Evolutionary conservation across 164 flowering plant species (phyloP).

Genomic region (Tetracentron sinense): DNA sequence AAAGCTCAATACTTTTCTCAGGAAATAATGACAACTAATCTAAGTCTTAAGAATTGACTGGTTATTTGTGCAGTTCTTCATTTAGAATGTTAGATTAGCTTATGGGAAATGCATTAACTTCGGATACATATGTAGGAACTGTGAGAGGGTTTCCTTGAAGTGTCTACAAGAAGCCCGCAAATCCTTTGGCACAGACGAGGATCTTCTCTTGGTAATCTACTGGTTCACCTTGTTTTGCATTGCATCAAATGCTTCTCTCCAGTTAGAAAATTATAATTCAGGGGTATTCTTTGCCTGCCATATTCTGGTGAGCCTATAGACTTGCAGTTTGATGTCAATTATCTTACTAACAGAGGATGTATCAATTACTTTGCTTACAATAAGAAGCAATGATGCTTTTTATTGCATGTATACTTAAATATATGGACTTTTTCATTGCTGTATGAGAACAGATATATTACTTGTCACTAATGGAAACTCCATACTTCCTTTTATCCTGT

Average conservation of each 20-base stretch:
- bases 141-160: constrained; percentile 51
- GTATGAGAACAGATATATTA: no score
- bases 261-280: background rate
- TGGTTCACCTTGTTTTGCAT: background rate
- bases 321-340: background rate
- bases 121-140: constrained; percentile 46
- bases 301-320: background rate
- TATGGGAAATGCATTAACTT: background rate
- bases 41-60: background rate
- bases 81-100: background rate
- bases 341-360: background rate
- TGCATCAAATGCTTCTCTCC: background rate
- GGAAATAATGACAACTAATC: background rate
- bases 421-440: no score
- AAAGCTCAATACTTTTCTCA: background rate
- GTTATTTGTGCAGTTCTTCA: background rate
- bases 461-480: no score
- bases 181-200: constrained; percentile 96
- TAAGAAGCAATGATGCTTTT: background rate
- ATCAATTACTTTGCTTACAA: background rate
- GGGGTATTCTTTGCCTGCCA: background rate
- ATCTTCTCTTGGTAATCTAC: constrained; percentile 74
- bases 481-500: no score
- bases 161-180: constrained; percentile 86
- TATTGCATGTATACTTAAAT: background rate